Conservation (phyloP, 164 flowering plant species). For the Nymphaea thermarum region DNA sequence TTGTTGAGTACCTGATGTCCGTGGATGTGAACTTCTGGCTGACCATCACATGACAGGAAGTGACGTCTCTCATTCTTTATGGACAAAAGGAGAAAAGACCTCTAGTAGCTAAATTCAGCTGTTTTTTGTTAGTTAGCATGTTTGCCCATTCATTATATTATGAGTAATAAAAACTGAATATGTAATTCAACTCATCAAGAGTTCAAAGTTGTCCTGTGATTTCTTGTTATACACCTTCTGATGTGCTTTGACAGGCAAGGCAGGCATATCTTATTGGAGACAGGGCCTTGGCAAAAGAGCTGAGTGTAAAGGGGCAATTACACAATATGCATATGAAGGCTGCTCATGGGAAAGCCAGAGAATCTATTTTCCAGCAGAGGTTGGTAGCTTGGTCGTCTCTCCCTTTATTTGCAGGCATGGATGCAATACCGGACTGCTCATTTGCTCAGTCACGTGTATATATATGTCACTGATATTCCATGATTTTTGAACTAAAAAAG, state of each 20-base stretch:
- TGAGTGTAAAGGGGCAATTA: conserved; percentile 80
- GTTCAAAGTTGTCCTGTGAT: too few species aligned
- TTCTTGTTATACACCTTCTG: too few species aligned
- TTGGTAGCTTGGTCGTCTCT: conserved; percentile 16
- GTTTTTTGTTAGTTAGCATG: too few species aligned
- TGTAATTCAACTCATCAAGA: too few species aligned
- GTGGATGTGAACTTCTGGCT: too few species aligned
- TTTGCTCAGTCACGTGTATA: not conserved
- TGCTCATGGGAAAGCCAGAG: conserved; percentile 94
- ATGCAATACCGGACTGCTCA: not conserved
- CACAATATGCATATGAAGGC: conserved; percentile 92
- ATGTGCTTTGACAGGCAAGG: conserved; percentile 43
- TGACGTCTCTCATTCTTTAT: too few species aligned
- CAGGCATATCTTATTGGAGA: conserved; percentile 87
- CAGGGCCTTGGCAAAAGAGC: conserved; percentile 87
- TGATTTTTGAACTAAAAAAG: not conserved
- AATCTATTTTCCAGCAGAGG: conserved; percentile 92
- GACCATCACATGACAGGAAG: too few species aligned
- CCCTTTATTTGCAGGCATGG: not conserved
- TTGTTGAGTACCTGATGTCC: too few species aligned
- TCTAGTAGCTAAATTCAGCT: too few species aligned
- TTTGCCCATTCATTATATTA: too few species aligned
- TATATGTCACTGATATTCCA: not conserved
- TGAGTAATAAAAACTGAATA: too few species aligned
- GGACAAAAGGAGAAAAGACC: too few species aligned